Conservation (phyloP, 2,329 filamentous ascomycete genomes). For the Claviceps arundinis region DNA sequence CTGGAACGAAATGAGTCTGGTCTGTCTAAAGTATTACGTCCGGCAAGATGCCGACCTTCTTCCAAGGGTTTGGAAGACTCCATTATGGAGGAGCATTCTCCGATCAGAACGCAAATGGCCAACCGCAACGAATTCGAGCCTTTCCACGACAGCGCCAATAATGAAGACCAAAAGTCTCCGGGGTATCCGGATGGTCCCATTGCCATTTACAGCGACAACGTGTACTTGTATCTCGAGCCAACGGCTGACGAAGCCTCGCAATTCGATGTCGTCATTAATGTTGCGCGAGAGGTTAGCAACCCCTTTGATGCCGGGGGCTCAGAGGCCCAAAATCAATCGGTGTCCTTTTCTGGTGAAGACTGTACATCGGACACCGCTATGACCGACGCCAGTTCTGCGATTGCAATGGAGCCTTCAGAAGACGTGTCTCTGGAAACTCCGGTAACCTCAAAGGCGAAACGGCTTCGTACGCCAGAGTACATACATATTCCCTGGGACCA, state of each 20-base stretch:
- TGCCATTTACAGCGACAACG: conserved; percentile 64
- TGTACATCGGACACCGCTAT: conserved; percentile 39
- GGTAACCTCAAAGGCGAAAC: conserved; percentile 39
- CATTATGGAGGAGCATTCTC: conserved; percentile 42
- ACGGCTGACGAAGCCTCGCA: conserved; percentile 61
- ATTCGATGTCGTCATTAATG: conserved; percentile 77
- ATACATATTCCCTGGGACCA: conserved; percentile 83
- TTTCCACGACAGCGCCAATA: conserved; percentile 54
- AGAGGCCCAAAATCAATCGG: conserved; percentile 13
- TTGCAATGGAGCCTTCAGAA: conserved; percentile 40
- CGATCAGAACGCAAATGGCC: conserved; percentile 49
- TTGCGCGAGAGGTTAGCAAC: conserved; percentile 69
- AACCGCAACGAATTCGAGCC: conserved; percentile 41
- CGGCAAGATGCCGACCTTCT: conserved; percentile 30
- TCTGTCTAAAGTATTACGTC: conserved; percentile 43
- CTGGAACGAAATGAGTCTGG: conserved; percentile 46
- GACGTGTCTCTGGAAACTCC: conserved; percentile 31
- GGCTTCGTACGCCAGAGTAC: conserved; percentile 55
- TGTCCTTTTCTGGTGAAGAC: conserved; percentile 26
- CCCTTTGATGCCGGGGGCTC: conserved; percentile 41
- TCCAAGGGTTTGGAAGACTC: conserved; percentile 25
- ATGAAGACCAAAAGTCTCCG: conserved; percentile 68
- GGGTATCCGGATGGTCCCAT: conserved; percentile 74
- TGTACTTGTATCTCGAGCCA: conserved; percentile 70
- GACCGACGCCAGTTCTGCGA: conserved; percentile 44